Conservation (phyloP, 2,329 filamentous ascomycete genomes). For the Penicillium sp. region DNA sequence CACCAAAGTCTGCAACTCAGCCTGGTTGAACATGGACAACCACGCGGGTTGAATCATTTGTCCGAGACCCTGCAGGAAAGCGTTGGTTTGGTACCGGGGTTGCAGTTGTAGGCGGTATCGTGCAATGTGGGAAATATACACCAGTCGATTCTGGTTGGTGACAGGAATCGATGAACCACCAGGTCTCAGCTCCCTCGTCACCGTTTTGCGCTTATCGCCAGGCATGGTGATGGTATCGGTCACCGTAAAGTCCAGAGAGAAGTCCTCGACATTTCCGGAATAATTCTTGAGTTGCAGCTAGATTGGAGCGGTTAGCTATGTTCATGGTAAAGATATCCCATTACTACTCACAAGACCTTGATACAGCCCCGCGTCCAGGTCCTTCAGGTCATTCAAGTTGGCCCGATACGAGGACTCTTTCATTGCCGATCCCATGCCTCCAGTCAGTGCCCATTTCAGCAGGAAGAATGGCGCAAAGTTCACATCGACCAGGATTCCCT, state of each 20-base stretch:
- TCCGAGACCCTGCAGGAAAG: conserved; percentile 80
- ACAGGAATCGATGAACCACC: conserved; percentile 72
- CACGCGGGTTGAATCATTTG: conserved; percentile 86
- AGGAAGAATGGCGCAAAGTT: conserved; percentile 94
- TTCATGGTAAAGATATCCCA: background rate
- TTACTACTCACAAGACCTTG: conserved; percentile 63
- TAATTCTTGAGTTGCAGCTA: conserved; percentile 74
- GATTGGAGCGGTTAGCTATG: background rate
- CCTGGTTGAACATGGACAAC: conserved; percentile 98
- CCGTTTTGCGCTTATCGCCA: conserved; percentile 52
- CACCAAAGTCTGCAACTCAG: conserved; percentile 86
- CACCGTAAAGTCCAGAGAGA: conserved; percentile 83
- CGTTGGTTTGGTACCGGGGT: conserved; percentile 71
- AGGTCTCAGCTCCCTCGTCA: conserved; percentile 69
- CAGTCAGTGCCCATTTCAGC: conserved; percentile 83
- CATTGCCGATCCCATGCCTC: conserved; percentile 57
- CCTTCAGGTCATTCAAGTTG: conserved; percentile 89
- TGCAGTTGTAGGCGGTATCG: conserved; percentile 80
- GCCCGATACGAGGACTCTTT: conserved; percentile 72
- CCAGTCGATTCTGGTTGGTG: conserved; percentile 83
- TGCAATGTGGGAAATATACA: conserved; percentile 92
- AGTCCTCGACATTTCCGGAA: conserved; percentile 69
- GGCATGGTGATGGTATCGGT: conserved; percentile 59
- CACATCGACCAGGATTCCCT: conserved; percentile 90
- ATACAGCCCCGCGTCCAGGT: conserved; percentile 86